Evolutionary conservation across 192 early-diverging fungal species (phyloP), one percentile per base, ranked within the genome.

Genomic region (Backusella luteola): DNA sequence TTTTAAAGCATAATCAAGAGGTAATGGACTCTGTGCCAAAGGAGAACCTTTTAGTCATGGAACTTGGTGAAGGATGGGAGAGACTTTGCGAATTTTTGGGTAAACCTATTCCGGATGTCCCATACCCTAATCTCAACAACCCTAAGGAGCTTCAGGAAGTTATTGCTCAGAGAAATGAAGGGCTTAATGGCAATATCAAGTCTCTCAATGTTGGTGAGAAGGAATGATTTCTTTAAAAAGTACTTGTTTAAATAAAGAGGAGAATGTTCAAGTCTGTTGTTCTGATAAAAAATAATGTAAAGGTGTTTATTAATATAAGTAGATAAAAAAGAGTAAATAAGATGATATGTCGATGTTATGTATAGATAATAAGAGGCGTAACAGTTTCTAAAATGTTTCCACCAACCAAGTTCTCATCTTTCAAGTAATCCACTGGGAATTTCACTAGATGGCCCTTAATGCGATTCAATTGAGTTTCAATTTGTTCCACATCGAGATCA

Each of bases 351-450:
- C 29, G n/a, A 9, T 23, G 19, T 81, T 77, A 89, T 26, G 86
- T 87, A 69, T 86, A 89, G 53, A 87, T 84, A 69, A 88, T 83
- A 77, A 86, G 82, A 14, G 85, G 88, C 4, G 85, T 79, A 17
- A 89, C 81, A 0, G 81, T 71, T 17, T 85, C 86, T n/a, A 84
- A 76, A 12, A 87, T 66, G n/a, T 32, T 79, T 12, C 80, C 76
- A 52, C 81, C 81, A 34, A 87, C 21, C 35, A 89, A 39, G 52
- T 87, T 87, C 53, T 89, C 87, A 29, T 84, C 75, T 41, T 69
- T 73, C 77, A 89, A 77, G 46, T 87, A 89, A 26, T 77, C 63
- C 1, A 44, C 70, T 14, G 87, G 87, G 74, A 89, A 89, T 70
- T 81, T 71, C 6, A 89, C 87, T 56, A 89, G 78, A 70, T 89